Base-by-base conservation (phyloP, 2,329 filamentous ascomycete genomes). In the Xylaria sp. region DNA sequence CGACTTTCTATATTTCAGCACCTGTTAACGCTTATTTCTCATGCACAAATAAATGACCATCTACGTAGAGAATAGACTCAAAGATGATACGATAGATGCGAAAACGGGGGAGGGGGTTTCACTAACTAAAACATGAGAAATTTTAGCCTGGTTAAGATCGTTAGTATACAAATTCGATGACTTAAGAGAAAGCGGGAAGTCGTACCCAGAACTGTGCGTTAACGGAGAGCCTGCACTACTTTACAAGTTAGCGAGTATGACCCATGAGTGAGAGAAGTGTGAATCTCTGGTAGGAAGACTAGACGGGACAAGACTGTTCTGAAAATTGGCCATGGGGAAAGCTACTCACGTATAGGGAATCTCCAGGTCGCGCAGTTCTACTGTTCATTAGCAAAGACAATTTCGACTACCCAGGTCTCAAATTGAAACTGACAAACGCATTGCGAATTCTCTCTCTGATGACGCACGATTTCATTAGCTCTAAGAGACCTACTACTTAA, bases 131-230 rank as follows among this genome's bases (percentile, higher is more conserved):
- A 72, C 71, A 48, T 72, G 71, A 5, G 70, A 67, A 10, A 72
- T 69, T 58, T 67, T 70, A 23, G 62, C 63, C 74, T 71, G 67
- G 89, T 74, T 89, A 90, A 9, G 13, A n/a, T 56, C n/a, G 23
- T 69, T 12, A 69, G 63, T 28, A 41, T 41, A 52, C 9, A 15
- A 20, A 13, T n/a, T n/a, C 30, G 18, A 50, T 18, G 28, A 28
- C 10, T 3, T 23, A 39, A n/a, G 30, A 28, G 4, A 13, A 23
- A 32, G 12, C 10, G 13, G 23, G 5, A 23, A 43, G 10, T 28
- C 60, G 9, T 60, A 91, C 89, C 89, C 92, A 97, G 86, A 98
- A 97, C 78, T 98, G 95, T 20, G 92, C 93, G 76, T 98, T 98
- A 66, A 97, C 95, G 1, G 89, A 92, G 30, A 98, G 85, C n/a